Evolutionary conservation across 2,329 filamentous ascomycete species (phyloP).

Genomic region (Alternaria longipes): DNA sequence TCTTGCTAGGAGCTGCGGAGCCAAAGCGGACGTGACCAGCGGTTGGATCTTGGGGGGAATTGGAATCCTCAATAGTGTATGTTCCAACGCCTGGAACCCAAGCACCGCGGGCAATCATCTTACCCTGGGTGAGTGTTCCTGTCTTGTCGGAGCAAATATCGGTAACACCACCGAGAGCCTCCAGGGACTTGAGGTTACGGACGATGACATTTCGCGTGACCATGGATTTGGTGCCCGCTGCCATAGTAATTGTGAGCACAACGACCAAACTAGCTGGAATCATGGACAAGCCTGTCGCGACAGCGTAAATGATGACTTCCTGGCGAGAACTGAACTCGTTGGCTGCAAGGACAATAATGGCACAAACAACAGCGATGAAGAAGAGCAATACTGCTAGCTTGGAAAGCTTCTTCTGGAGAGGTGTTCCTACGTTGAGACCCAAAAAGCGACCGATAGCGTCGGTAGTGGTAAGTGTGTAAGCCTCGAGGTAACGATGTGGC

Average conservation of each 20-base stretch:
- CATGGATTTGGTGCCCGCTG: slow-evolving; percentile 51
- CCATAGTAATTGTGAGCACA: slow-evolving; percentile 53
- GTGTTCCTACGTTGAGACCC: slow-evolving; percentile 53
- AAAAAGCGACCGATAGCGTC: slow-evolving; percentile 51
- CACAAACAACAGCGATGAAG: slow-evolving; percentile 49
- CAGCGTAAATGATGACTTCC: slow-evolving; percentile 53
- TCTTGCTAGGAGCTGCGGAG: slow-evolving; percentile 33
- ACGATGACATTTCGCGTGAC: slow-evolving; percentile 47
- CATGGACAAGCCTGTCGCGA: slow-evolving; percentile 51
- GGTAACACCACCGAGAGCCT: slow-evolving; percentile 49
- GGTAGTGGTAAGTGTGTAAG: slow-evolving; percentile 59
- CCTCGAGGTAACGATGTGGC: slow-evolving; percentile 58
- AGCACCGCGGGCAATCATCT: slow-evolving; percentile 50
- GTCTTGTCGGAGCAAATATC: slow-evolving; percentile 65
- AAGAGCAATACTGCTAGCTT: slow-evolving; percentile 48
- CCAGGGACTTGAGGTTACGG: slow-evolving; percentile 48
- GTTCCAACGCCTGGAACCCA: slow-evolving; percentile 52
- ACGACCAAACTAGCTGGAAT: slow-evolving; percentile 51
- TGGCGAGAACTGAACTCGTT: slow-evolving; percentile 51
- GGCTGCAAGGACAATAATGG: slow-evolving; percentile 53
- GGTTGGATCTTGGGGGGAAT: slow-evolving; percentile 48
- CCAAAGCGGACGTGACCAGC: slow-evolving; percentile 42
- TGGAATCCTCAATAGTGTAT: slow-evolving; percentile 48
- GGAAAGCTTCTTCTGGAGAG: slow-evolving; percentile 50
- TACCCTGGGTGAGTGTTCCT: slow-evolving; percentile 51